These are phyloP conservation scores for Angomonas deanei DNA, from an alignment of 208 protist species.

Conservation along the genomic window DNA sequence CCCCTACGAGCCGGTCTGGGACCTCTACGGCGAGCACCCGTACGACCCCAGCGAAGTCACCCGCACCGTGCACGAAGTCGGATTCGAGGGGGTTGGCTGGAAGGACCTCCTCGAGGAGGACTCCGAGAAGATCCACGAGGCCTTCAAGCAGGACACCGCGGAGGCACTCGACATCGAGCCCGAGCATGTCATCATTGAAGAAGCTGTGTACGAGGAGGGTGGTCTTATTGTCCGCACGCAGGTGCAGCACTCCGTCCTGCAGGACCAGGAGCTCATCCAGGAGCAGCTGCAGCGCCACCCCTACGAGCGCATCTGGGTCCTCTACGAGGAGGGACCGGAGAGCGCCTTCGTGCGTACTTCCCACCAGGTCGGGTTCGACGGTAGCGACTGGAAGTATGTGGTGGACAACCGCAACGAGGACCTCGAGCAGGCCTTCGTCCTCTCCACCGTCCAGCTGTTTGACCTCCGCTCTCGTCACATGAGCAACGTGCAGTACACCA, in stretches of 20 bases:
- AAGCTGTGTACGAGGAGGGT: constrained; percentile 14
- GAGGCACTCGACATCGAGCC: constrained; percentile 17
- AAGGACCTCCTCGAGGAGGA: constrained; percentile 23
- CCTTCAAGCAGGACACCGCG: constrained; percentile 19
- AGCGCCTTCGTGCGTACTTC: constrained; percentile 17
- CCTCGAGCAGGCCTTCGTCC: constrained; percentile 18
- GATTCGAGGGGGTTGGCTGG: constrained; percentile 29
- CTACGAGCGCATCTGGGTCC: constrained; percentile 38
- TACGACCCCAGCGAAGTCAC: constrained; percentile 20
- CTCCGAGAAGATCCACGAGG: constrained; percentile 18
- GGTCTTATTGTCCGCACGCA: constrained; percentile 24
- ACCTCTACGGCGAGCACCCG: constrained; percentile 29
- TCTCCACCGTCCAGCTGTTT: constrained; percentile 9
- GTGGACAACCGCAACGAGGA: constrained; percentile 14
- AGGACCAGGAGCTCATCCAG: constrained; percentile 32
- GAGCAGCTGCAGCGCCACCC: constrained; percentile 24
- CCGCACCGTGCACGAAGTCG: constrained; percentile 18
- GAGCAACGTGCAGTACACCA: constrained; percentile 16
- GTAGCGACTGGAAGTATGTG: constrained; percentile 38
- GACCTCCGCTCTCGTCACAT: constrained; percentile 7
- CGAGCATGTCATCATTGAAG: constrained; percentile 13
- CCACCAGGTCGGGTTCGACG: constrained; percentile 43
- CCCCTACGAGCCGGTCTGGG: constrained; percentile 30
- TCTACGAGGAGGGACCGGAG: constrained; percentile 28
- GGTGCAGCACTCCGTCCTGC: constrained; percentile 26